Evolutionary conservation across 2,329 filamentous ascomycete genomes (phyloP), one percentile per base, ranked within the genome.

Genomic region (Ceratocystiopsis brevicomis): DNA sequence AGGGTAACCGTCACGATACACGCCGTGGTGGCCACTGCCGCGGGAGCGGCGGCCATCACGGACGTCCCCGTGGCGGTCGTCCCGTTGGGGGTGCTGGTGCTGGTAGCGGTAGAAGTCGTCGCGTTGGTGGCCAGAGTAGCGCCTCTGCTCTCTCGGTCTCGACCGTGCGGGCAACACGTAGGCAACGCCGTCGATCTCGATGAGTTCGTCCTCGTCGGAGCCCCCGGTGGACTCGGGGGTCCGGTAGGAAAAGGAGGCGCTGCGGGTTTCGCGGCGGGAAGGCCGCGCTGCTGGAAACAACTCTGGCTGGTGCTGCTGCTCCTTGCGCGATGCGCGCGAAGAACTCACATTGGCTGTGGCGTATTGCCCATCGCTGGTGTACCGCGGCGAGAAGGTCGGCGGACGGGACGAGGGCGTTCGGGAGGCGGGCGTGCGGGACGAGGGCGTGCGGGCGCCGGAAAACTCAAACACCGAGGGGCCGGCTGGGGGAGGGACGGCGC

Each of bases 301-400:
- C 25, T 30, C 25, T 30, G 25, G 25, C 25, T 30, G 25, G 25
- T 30, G 25, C 19, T 30, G 25, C 19, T 21, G 19, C 39, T 45
- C 42, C 61, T 68, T 68, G 54, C 61, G 61, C 55, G 59, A 54
- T 58, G 59, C 58, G 59, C 60, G 58, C 62, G 60, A 56, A 56
- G 58, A 59, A 76, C 71, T 76, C 71, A 76, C 71, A 74, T 75
- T 71, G 63, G 69, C 70, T 61, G 71, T 74, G 62, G 69, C 71
- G 65, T 76, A 76, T 56, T 71, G 64, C 58, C 71, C 71, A 56
- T 65, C 67, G 65, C 71, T 75, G 57, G 68, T 73, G 63, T 71
- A 76, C 53, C 71, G 68, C 49, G 71, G 71, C 49, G 71, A 76
- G 55, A 72, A 71, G 47, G 65, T 62, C 37, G 62, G 65, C 46